Percentiles rank a stretch among this genome's conserved stretches.
phyloP scores from a whole-genome alignment of 208 protist genomes.

The Trypanosoma avium region DNA sequence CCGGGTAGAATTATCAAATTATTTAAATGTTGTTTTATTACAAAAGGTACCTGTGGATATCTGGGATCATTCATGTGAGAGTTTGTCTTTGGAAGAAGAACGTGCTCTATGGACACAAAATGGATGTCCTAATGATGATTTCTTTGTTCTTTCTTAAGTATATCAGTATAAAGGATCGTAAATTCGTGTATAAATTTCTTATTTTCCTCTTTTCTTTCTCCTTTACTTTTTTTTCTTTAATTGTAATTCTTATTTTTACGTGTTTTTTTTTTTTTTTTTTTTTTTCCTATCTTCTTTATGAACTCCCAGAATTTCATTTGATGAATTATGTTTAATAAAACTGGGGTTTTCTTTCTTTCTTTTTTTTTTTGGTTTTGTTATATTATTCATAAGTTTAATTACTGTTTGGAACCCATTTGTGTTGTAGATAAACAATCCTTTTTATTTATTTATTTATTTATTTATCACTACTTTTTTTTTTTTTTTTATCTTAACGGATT shows the following conservation, averaged over 20 bases:
- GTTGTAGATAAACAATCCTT: too few species aligned
- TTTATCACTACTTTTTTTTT: background rate
- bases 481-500: background rate
- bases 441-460: constrained; percentile 10
- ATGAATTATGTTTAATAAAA: too few species aligned
- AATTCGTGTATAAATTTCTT: background rate
- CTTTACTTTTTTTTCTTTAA: constrained; percentile 7
- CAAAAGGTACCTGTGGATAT: constrained; percentile 6
- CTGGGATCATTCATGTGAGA: constrained; percentile 24
- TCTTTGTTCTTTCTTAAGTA: constrained; percentile 26
- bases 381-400: too few species aligned
- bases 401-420: too few species aligned
- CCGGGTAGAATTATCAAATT: constrained; percentile 8
- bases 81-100: constrained; percentile 23
- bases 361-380: too few species aligned
- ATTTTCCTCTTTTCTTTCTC: constrained; percentile 13
- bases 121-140: constrained; percentile 7
- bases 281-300: too few species aligned
- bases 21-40: constrained; percentile 6
- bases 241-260: background rate
- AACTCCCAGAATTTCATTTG: too few species aligned
- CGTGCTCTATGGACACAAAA: constrained; percentile 9
- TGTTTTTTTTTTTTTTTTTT: constrained; percentile 10
- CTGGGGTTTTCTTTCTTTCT: too few species aligned
- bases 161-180: background rate